A percentile compares a stretch with the other conserved stretches of the same genome.
phyloP scores from a whole-genome alignment of 768 basidiomycete genomes.

The Kwoniella bestiolae region DNA sequence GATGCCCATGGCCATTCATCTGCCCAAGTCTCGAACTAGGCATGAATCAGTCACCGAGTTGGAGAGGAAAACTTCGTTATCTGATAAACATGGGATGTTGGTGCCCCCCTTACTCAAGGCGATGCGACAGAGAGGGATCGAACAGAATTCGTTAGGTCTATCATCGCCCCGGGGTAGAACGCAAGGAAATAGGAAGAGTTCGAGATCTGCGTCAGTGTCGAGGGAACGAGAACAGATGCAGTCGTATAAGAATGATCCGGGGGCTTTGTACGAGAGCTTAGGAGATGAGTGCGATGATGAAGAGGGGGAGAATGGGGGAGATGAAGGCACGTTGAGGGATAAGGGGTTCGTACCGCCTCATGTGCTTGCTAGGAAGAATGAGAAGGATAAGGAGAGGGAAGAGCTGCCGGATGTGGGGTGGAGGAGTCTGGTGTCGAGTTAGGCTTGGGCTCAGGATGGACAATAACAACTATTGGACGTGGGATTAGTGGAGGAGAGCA shows the following conservation, averaged over 20 bases:
- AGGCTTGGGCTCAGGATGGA: not conserved
- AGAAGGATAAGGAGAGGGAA: conserved; percentile 16
- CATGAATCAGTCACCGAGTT: conserved; percentile 23
- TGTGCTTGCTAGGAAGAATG: conserved; percentile 38
- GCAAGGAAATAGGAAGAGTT: not conserved
- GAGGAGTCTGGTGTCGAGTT: conserved; percentile 41
- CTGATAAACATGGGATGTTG: conserved; percentile 45
- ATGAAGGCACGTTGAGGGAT: conserved; percentile 43
- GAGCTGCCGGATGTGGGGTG: conserved; percentile 39
- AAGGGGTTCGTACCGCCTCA: conserved; percentile 54
- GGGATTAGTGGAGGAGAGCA: not conserved
- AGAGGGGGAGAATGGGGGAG: conserved; percentile 34
- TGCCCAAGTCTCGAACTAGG: conserved; percentile 23
- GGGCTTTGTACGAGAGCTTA: conserved; percentile 48
- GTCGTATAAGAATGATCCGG: conserved; percentile 50
- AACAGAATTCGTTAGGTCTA: conserved; percentile 34
- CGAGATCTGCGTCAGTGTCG: conserved; percentile 33
- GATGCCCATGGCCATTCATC: conserved; percentile 49
- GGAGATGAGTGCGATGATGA: conserved; percentile 41
- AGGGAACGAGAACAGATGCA: conserved; percentile 40
- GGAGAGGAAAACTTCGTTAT: conserved; percentile 51
- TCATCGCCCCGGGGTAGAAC: conserved; percentile 14
- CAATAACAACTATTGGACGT: not conserved
- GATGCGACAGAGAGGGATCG: conserved; percentile 41
- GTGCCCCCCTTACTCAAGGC: conserved; percentile 52